Conservation (phyloP, 495 filamentous ascomycete genomes). For the Neurospora sp. region DNA sequence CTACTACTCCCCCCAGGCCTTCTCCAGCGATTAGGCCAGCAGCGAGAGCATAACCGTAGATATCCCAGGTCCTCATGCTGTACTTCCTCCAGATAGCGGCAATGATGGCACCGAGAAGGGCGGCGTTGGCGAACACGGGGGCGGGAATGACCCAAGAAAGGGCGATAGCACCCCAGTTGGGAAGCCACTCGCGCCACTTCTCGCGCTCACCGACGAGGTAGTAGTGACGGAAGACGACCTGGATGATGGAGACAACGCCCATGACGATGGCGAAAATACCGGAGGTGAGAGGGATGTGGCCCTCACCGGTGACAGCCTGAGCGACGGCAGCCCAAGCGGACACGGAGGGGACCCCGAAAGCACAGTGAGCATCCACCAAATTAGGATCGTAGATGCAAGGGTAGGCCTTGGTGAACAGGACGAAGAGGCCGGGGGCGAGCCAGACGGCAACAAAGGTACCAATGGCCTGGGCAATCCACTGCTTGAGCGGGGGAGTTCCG, state of each 20-base stretch:
- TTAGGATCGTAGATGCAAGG: conserved; percentile 47
- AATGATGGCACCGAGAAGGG: conserved; percentile 46
- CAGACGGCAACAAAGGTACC: conserved; percentile 53
- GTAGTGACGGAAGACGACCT: conserved; percentile 49
- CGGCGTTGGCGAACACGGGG: conserved; percentile 35
- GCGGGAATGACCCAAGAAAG: conserved; percentile 49
- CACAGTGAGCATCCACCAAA: conserved; percentile 27
- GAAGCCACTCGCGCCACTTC: conserved; percentile 48
- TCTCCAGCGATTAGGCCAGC: conserved; percentile 61
- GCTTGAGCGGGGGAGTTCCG: conserved; percentile 49
- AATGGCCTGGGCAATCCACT: conserved; percentile 53
- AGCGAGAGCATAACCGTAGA: conserved; percentile 56
- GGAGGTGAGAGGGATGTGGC: conserved; percentile 41
- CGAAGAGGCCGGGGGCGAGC: conserved; percentile 52
- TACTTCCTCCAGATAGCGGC: conserved; percentile 51
- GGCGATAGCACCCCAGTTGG: conserved; percentile 59
- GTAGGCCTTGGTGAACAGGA: conserved; percentile 55
- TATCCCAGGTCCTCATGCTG: conserved; percentile 44
- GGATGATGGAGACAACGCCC: conserved; percentile 36
- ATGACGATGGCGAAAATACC: conserved; percentile 49
- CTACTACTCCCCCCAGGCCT: conserved; percentile 54
- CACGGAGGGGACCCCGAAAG: conserved; percentile 52
- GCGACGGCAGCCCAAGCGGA: conserved; percentile 57
- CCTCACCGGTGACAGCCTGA: conserved; percentile 45
- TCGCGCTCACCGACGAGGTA: conserved; percentile 35